Conservation (phyloP, 2,329 filamentous ascomycete species). For the Neopestalotiopsis rosae region DNA sequence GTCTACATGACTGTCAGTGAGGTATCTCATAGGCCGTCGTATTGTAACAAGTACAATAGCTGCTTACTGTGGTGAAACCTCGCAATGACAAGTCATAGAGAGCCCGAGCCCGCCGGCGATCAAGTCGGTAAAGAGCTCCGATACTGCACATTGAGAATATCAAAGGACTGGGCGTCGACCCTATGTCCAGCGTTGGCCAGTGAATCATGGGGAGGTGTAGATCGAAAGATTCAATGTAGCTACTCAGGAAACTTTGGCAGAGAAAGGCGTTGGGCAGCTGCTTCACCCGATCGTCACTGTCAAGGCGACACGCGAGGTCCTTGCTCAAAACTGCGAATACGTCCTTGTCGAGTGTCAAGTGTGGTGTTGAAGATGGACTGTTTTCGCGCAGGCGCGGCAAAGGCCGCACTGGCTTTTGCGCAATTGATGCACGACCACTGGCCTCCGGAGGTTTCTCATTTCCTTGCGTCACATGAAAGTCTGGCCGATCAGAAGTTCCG, state of each 20-base stretch:
- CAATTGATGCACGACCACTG: neutral
- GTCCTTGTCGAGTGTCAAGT: neutral
- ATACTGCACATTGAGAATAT: slow-evolving; percentile 9
- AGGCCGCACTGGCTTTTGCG: neutral
- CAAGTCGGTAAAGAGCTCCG: slow-evolving; percentile 7
- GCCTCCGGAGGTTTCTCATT: neutral
- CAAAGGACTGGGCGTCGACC: slow-evolving; percentile 2
- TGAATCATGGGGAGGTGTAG: slow-evolving; percentile 3
- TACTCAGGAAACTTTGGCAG: neutral
- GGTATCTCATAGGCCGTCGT: neutral
- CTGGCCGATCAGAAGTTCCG: neutral
- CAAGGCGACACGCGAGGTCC: neutral
- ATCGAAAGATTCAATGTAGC: neutral
- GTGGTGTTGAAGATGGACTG: neutral
- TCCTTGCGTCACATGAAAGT: neutral
- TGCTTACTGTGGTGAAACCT: neutral
- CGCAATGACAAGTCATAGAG: neutral
- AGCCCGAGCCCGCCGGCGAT: neutral
- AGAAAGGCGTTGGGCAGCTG: neutral
- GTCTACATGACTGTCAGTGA: neutral
- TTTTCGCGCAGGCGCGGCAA: neutral
- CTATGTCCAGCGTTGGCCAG: neutral
- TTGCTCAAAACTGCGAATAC: neutral
- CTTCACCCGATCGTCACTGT: neutral
- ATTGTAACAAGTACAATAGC: neutral